These are phyloP conservation scores for Neonectria punicea DNA, from an alignment of 2,329 filamentous ascomycete genomes.

Conservation along the genomic window DNA sequence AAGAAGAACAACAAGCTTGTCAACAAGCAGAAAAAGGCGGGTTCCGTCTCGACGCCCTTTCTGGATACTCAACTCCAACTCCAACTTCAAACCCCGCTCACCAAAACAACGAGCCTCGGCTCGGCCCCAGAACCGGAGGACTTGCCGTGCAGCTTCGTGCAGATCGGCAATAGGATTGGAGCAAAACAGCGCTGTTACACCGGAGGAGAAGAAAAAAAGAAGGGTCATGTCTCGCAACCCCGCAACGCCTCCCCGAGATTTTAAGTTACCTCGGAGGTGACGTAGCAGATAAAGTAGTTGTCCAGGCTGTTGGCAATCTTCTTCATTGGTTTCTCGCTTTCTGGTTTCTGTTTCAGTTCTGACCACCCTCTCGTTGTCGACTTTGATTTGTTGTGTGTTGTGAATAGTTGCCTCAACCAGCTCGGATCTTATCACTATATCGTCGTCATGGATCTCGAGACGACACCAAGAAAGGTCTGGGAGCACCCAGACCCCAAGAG, in stretches of 20 bases:
- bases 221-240: slow-evolving; percentile 25
- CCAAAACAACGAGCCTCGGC: slow-evolving; percentile 13
- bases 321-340: neutral
- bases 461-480: slow-evolving; percentile 72
- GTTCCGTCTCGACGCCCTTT: neutral
- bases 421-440: neutral
- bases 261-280: slow-evolving; percentile 34
- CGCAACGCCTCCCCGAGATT: slow-evolving; percentile 20
- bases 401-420: neutral
- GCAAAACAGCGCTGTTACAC: slow-evolving; percentile 8
- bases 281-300: neutral
- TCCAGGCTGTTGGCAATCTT: neutral
- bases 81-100: neutral
- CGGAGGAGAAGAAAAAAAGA: neutral
- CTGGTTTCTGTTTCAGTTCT: neutral
- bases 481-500: slow-evolving; percentile 70
- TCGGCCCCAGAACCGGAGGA: neutral
- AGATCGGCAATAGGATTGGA: slow-evolving; percentile 12
- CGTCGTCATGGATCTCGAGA: slow-evolving; percentile 45
- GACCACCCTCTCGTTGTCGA: neutral
- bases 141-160: slow-evolving; percentile 2
- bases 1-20: neutral
- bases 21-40: neutral
- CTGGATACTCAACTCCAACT: neutral
- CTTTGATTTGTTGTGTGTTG: neutral